Evolutionary conservation across 2,329 filamentous ascomycete genomes (phyloP), one percentile per base, ranked within the genome.

Genomic region (Fusarium annulatum): DNA sequence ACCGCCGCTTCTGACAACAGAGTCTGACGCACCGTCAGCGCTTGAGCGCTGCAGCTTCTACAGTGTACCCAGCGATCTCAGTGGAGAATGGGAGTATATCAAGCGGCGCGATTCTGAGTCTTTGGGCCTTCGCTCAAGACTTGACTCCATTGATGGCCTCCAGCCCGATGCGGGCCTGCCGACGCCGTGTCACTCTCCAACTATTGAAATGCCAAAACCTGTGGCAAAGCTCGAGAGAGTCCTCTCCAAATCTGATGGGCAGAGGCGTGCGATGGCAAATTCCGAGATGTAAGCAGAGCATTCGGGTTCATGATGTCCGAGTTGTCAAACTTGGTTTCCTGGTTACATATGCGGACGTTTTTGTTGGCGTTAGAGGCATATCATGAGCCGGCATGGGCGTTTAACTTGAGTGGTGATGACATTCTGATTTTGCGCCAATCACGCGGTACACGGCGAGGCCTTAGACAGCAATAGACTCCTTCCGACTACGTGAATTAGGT

Each of bases 1-100:
- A n/a, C 52, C 53, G 19, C 63, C 73, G 41, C 36, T 64, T 34
- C 56, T 71, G 58, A 64, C 55, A 34, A 59, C 23, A 33, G 55
- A 61, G 18, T 61, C 38, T 30, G 36, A 39, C 49, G 36, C 38
- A 30, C 46, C 68, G 59, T 46, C 59, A 34, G 46, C 34, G 26
- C 30, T 61, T 30, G 30, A 46, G 16, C 38, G 57, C n/a, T 57
- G 45, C n/a, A 72, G 59, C 48, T 46, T 63, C n/a, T 45, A 39
- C 63, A 72, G 60, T 60, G 67, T 63, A 28, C 66, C 60, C 26
- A 68, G 57, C 42, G 69, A 71, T 56, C 51, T 67, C 15, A 59
- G 59, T 43, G 70, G 55, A 36, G 61, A 58, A 28, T 79, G 73
- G 76, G 68, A 74, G 34, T 60, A 72, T 41, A 67, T 79, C 18